A percentile compares a stretch with the other conserved stretches of the same genome.
phyloP scores from a whole-genome alignment of 1,284 basidiomycete species.

The Porogramme epimiltina region DNA sequence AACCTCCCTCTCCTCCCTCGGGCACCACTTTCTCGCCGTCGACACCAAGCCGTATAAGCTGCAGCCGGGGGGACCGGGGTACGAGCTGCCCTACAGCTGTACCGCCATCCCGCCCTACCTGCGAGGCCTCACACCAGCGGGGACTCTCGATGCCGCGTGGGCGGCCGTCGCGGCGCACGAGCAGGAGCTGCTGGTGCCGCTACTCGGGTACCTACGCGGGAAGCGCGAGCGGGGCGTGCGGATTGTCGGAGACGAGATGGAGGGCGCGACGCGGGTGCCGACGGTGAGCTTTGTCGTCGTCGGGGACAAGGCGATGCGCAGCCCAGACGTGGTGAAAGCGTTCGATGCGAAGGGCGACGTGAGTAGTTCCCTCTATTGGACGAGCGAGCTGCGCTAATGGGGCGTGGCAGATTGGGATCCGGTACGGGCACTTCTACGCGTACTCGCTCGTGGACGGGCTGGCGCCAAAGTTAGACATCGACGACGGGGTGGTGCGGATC shows the following conservation, averaged over 20 bases:
- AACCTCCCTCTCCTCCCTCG: constrained; percentile 54
- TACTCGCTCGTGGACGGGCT: constrained; percentile 61
- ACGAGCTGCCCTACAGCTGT: constrained; percentile 66
- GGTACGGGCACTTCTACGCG: constrained; percentile 81
- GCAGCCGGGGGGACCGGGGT: constrained; percentile 72
- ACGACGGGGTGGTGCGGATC: constrained; percentile 74
- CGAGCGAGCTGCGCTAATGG: neutral
- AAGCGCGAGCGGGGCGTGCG: constrained; percentile 57
- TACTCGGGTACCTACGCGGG: constrained; percentile 44
- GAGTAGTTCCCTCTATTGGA: constrained; percentile 31
- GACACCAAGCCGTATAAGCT: constrained; percentile 59
- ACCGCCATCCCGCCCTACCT: constrained; percentile 69
- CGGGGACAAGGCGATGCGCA: constrained; percentile 53
- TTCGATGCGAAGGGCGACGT: constrained; percentile 66
- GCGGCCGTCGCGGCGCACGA: constrained; percentile 49
- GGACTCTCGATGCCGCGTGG: constrained; percentile 50
- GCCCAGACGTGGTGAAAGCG: constrained; percentile 62
- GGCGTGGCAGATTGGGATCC: constrained; percentile 67
- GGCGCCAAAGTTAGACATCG: constrained; percentile 53
- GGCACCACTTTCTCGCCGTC: constrained; percentile 72
- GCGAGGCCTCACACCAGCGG: constrained; percentile 52
- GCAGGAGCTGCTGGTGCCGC: constrained; percentile 39
- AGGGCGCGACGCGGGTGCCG: constrained; percentile 54
- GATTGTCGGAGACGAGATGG: constrained; percentile 62
- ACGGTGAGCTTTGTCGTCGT: constrained; percentile 75